Base-by-base conservation (phyloP, 2,329 filamentous ascomycete species). In the Mycosphaerelloides madeirae region DNA sequence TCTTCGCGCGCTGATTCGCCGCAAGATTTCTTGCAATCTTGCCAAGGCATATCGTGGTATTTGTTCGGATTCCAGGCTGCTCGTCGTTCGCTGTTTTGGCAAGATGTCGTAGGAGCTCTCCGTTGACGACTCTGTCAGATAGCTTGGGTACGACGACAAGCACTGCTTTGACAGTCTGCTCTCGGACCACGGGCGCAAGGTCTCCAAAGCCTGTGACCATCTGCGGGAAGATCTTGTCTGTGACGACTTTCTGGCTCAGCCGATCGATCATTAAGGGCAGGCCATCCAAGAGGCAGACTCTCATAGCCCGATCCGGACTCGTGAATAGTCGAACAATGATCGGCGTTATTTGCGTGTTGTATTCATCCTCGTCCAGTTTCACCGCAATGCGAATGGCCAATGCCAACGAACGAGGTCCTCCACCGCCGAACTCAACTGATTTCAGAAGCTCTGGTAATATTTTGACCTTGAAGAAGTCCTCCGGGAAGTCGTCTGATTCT, bases 381-480 rank as follows among this genome's bases (percentile, higher is more conserved):
- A 82, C 74, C 3, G 88, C 82, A 56, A 98, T 96, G 62, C 95
- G 95, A 73, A 97, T 81, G 31, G 95, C 87, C 1, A 95, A 82
- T 1, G 77, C 72, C 48, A 98, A 86, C 0, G 95, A 90, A 61
- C 95, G 94, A 0, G 91, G 87, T 0, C 93, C 93, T 20, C 93
- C 93, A 9, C 91, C 93, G 6, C 93, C 93, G 65, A 96, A 98
- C 61, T 98, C 93, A n/a, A 97, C 89, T 0, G 90, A 95, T 63
- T 97, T 98, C n/a, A 98, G 76, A 22, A 98, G 73, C 63, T 98
- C 93, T 0, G 93, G 93, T 7, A 98, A 75, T 3, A 98, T 82
- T 62, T 97, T 98, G 77, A 95, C 86, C 64, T 94, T 95, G 75
- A 97, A 95, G 66, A 95, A 98, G 48, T 97, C 93, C 62, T 96